Evolutionary conservation across 1,284 basidiomycete species (phyloP).

Genomic region (Leccinum subrobustum): DNA sequence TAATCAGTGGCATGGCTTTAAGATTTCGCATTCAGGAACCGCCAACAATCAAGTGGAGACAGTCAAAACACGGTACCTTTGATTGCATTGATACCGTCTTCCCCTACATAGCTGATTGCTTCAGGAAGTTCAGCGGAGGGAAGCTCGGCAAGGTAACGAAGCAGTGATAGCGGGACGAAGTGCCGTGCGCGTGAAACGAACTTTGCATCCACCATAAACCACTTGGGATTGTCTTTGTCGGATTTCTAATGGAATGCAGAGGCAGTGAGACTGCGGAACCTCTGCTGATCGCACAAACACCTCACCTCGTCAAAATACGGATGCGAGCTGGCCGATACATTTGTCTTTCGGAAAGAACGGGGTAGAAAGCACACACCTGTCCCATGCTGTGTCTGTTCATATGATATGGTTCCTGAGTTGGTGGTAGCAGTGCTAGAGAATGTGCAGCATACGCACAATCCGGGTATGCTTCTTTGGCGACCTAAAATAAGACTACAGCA

Average conservation of each 20-base stretch:
- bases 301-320: constrained; percentile 86
- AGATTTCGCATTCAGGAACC: constrained; percentile 4
- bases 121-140: constrained; percentile 40
- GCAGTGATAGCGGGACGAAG: constrained; percentile 78
- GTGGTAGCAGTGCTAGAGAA: constrained; percentile 6
- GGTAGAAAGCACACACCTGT: constrained; percentile 52
- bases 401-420: constrained; percentile 14
- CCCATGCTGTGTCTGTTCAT: constrained; percentile 82
- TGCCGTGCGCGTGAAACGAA: constrained; percentile 69
- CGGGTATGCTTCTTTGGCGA: constrained; percentile 84
- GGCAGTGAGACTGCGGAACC: constrained; percentile 5
- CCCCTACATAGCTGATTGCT: constrained; percentile 64
- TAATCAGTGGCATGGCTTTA: constrained; percentile 78
- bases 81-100: constrained; percentile 57
- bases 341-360: constrained; percentile 8
- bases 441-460: constrained; percentile 62
- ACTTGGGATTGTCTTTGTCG: constrained; percentile 72
- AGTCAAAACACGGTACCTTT: constrained; percentile 44
- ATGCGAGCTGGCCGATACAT: constrained; percentile 51
- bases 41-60: not conserved
- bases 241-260: constrained; percentile 58
- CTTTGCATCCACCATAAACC: constrained; percentile 90
- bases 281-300: constrained; percentile 5
- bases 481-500: constrained; percentile 39
- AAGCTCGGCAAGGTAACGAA: constrained; percentile 61